Conservation (phyloP, 208 protist species). For the Trypanosoma avium region DNA sequence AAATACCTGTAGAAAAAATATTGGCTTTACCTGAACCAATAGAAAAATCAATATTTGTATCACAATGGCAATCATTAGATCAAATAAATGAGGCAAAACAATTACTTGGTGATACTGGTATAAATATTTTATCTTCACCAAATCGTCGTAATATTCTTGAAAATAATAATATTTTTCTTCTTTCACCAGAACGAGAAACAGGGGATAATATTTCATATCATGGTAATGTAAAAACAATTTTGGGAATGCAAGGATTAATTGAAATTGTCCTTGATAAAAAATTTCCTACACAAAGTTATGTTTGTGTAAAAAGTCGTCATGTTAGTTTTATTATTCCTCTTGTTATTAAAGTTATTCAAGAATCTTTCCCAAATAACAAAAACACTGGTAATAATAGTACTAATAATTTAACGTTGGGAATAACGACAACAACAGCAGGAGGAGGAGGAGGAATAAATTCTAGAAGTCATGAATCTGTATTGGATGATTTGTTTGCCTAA, state of each 20-base stretch:
- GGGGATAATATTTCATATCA: constrained; percentile 7
- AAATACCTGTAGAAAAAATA: constrained; percentile 14
- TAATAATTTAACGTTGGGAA: background rate
- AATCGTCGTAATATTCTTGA: constrained; percentile 16
- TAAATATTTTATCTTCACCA: constrained; percentile 4
- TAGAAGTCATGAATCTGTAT: background rate
- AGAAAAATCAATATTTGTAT: constrained; percentile 15
- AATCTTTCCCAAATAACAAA: constrained; percentile 9
- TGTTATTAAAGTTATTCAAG: constrained; percentile 13
- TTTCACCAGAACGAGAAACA: constrained; percentile 14
- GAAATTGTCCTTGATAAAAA: constrained; percentile 20
- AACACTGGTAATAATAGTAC: background rate
- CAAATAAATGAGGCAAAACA: constrained; percentile 6
- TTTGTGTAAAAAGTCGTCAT: constrained; percentile 25
- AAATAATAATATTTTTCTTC: constrained; percentile 6
- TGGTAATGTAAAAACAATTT: constrained; percentile 15
- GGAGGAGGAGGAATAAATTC: background rate
- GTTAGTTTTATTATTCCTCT: constrained; percentile 8
- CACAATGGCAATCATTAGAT: constrained; percentile 21
- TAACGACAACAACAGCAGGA: background rate
- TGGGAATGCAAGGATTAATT: constrained; percentile 19
- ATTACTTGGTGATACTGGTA: constrained; percentile 6
- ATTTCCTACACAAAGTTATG: constrained; percentile 9
- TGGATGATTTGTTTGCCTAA: constrained; percentile 59
- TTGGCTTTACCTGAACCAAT: constrained; percentile 6